These are phyloP conservation scores for Dactylellina cionopaga DNA, from an alignment of 2,329 filamentous ascomycete species.

Conservation along the genomic window DNA sequence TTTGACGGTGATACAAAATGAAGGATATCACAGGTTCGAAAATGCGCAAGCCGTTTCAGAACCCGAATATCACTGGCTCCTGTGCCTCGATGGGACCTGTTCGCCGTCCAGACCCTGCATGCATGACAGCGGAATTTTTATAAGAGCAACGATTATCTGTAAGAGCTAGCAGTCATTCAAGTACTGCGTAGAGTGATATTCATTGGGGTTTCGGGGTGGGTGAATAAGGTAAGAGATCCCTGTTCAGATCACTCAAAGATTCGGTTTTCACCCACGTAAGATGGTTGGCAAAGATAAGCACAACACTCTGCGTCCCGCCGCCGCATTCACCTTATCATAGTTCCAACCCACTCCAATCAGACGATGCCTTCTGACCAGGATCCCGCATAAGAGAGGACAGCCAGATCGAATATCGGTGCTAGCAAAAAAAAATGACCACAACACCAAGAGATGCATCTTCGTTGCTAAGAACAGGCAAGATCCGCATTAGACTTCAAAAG, in stretches of 20 bases:
- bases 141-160: slow-evolving; percentile 19
- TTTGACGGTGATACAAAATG: not conserved
- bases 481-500: slow-evolving; percentile 9
- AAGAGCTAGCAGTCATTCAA: slow-evolving; percentile 11
- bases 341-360: slow-evolving; percentile 19
- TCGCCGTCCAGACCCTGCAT: slow-evolving; percentile 48
- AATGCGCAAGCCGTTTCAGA: slow-evolving; percentile 26
- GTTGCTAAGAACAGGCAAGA: slow-evolving; percentile 31
- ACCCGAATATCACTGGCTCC: slow-evolving; percentile 35
- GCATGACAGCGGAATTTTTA: slow-evolving; percentile 51
- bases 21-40: not conserved
- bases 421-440: slow-evolving; percentile 13
- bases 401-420: slow-evolving; percentile 13
- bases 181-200: too few species aligned
- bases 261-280: slow-evolving; percentile 43
- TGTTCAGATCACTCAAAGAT: slow-evolving; percentile 33
- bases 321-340: slow-evolving; percentile 41
- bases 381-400: slow-evolving; percentile 30
- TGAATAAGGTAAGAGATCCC: slow-evolving; percentile 29
- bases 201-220: slow-evolving; percentile 36
- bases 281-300: slow-evolving; percentile 52
- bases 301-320: slow-evolving; percentile 43
- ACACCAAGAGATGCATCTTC: slow-evolving; percentile 42
- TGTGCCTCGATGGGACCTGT: slow-evolving; percentile 11
- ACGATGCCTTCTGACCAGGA: slow-evolving; percentile 14